These are phyloP conservation scores for Picea sitchensis DNA, from an alignment of 75 land plant species.

Conservation along the genomic window DNA sequence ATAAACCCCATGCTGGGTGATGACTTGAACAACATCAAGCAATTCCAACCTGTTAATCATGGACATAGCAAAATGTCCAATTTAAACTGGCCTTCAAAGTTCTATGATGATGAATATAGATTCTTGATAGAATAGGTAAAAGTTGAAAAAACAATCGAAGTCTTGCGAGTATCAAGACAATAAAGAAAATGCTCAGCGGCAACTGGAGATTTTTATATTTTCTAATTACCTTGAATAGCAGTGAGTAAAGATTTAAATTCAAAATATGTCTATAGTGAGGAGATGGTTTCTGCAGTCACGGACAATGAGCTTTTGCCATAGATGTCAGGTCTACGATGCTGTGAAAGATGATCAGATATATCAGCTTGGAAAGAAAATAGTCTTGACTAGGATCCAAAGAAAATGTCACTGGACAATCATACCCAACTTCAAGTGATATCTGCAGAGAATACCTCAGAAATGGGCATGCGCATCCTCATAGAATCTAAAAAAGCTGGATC, in stretches of 20 bases:
- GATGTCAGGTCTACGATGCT: not conserved
- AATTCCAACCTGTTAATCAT: not conserved
- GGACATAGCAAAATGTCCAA: not conserved
- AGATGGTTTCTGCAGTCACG: not conserved
- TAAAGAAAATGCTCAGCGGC: not conserved
- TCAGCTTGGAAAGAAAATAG: not conserved
- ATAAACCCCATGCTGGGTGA: not conserved
- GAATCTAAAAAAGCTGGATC: slow-evolving; percentile 55
- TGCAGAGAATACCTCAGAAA: slow-evolving; percentile 41
- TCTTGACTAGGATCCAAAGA: not conserved
- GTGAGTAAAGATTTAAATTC: not conserved
- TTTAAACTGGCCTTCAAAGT: not conserved
- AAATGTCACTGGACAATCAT: not conserved
- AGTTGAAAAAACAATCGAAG: too few species aligned
- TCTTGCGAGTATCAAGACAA: not conserved
- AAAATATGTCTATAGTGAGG: not conserved
- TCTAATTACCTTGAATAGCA: not conserved
- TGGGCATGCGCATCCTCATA: slow-evolving; percentile 63
- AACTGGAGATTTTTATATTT: not conserved
- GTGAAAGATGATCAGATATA: slow-evolving; percentile 1
- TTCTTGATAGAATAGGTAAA: not conserved
- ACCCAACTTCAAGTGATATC: not conserved
- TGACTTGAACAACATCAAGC: not conserved
- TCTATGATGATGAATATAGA: not conserved
- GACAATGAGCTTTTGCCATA: not conserved